Evolutionary conservation across 257 asterid genomes (phyloP).

Genomic region (Jaltomata sinuosa): DNA sequence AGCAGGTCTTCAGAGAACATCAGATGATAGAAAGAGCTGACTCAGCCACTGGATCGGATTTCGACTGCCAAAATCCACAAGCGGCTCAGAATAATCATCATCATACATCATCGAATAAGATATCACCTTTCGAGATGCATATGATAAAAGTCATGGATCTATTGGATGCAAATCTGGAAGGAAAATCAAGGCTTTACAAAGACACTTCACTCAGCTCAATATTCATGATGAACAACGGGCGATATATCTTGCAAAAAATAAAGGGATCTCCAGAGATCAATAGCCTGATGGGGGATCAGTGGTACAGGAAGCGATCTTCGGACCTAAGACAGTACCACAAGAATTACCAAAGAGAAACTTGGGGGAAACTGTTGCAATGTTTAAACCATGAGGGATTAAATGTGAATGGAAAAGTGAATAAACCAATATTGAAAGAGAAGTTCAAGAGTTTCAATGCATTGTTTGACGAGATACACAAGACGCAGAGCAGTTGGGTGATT

Average conservation of each 20-base stretch:
- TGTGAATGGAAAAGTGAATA: conserved; percentile 59
- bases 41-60: conserved; percentile 33
- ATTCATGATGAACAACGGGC: conserved; percentile 95
- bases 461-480: conserved; percentile 75
- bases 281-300: conserved; percentile 49
- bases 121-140: conserved; percentile 47
- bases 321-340: conserved; percentile 75
- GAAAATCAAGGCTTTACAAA: conserved; percentile 61
- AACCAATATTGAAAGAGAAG: conserved; percentile 72
- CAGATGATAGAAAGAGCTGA: conserved; percentile 53
- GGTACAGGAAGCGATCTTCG: conserved; percentile 70
- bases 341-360: conserved; percentile 81
- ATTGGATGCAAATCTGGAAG: conserved; percentile 52
- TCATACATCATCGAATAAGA: not conserved
- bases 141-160: conserved; percentile 54
- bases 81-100: not conserved
- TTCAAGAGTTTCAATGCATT: conserved; percentile 72
- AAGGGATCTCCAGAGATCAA: conserved; percentile 39
- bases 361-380: conserved; percentile 59
- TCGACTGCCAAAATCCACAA: conserved; percentile 16
- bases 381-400: conserved; percentile 60
- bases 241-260: conserved; percentile 74
- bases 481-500: conserved; percentile 79
- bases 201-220: conserved; percentile 56
- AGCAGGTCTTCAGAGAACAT: conserved; percentile 66